Evolutionary conservation across 1,284 basidiomycete genomes (phyloP).

Genomic region (Fomitopsis pinicola): DNA sequence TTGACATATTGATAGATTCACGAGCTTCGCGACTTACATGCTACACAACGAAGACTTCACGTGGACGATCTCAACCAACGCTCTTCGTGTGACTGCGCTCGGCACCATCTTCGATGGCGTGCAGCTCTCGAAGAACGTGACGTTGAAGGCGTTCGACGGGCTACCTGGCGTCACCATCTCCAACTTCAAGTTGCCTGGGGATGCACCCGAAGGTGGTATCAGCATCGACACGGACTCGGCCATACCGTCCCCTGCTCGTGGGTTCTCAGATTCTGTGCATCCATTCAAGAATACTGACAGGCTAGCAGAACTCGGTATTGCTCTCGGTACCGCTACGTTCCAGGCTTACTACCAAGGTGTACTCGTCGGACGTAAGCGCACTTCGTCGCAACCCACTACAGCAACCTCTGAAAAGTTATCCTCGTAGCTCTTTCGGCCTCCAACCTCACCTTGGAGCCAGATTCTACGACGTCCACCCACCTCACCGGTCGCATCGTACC

Average conservation of each 20-base stretch:
- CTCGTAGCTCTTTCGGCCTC: neutral
- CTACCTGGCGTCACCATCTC: neutral
- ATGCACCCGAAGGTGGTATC: neutral
- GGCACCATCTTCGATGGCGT: neutral
- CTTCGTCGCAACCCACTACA: neutral
- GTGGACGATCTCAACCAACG: neutral
- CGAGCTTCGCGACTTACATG: neutral
- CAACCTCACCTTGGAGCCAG: neutral
- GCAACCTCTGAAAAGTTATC: neutral
- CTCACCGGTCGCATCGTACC: neutral
- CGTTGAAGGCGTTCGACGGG: neutral
- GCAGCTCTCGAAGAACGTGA: neutral
- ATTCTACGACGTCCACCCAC: neutral
- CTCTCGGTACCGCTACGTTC: neutral
- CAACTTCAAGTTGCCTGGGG: neutral
- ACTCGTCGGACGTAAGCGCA: neutral
- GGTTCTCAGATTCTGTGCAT: neutral
- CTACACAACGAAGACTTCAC: neutral
- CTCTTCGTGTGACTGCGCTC: neutral
- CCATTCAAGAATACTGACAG: neutral
- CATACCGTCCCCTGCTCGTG: neutral
- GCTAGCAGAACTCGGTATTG: neutral
- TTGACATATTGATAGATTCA: neutral
- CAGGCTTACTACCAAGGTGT: neutral
- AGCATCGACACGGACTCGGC: neutral